Base-by-base conservation (phyloP, 2,329 filamentous ascomycete genomes). In the Penicillium crustosum region DNA sequence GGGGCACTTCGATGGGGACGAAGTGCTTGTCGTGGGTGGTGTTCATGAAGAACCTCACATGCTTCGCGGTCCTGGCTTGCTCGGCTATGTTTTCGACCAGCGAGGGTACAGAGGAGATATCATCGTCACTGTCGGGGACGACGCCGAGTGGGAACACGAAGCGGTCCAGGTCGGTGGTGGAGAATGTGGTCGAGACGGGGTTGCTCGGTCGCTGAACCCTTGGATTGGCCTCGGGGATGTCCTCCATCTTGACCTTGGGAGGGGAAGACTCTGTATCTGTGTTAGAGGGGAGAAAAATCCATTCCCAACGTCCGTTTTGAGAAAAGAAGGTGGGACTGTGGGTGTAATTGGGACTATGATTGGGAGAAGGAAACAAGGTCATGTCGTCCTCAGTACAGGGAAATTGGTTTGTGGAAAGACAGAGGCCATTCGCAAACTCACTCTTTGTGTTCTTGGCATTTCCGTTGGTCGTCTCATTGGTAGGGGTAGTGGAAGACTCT, bases 21-120 rank as follows among this genome's bases (percentile, higher is more conserved):
- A 45, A 48, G 29, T 60, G 59, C 12, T 60, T 60, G 17, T 55
- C 43, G 4, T 53, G 27, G 8, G n/a, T 21, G 2, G 12, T 47
- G 10, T 55, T 39, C 17, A 50, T 29, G 21, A 64, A 64, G 38
- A 48, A 51, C 7, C 31, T 12, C 2, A 64, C 53, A 13, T 55
- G 27, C 35, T 33, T 49, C 15, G 36, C 27, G 13, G 50, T 57
- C 9, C 4, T 36, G 1, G 42, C 25, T 42, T 33, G 44, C 9
- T 41, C 49, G 6, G 31, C 31, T 17, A n/a, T 23, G 23, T 42
- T n/a, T 29, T 42, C 38, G 2, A 23, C 7, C 6, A 44, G 8
- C 9, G 17, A 23, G 4, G 35, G 38, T 5, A 15, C 12, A 1
- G 25, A 2, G 0, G 33, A n/a, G 31, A n/a, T 7, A 13, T 33